Evolutionary conservation across 2,329 filamentous ascomycete species (phyloP).

Genomic region (Alternaria alternata): DNA sequence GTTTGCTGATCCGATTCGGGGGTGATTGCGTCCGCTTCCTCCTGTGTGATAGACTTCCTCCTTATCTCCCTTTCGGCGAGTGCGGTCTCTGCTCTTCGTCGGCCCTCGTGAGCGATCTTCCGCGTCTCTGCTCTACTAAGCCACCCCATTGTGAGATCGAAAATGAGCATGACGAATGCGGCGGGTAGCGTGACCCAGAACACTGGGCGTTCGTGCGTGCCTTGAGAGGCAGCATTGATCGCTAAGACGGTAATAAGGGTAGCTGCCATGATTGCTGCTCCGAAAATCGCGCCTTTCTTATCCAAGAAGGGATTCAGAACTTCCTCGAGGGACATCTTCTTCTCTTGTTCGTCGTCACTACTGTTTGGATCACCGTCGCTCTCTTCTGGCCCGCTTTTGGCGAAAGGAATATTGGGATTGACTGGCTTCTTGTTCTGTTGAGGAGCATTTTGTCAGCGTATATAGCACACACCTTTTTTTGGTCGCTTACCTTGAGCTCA

Average conservation of each 20-base stretch:
- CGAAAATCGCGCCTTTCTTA: slow-evolving; percentile 70
- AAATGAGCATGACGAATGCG: slow-evolving; percentile 72
- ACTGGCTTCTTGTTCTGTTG: slow-evolving; percentile 61
- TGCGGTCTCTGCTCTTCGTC: slow-evolving; percentile 58
- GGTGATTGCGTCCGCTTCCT: slow-evolving; percentile 15
- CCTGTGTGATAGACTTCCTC: slow-evolving; percentile 29
- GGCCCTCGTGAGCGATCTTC: slow-evolving; percentile 66
- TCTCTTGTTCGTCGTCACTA: slow-evolving; percentile 57
- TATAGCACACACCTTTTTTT: background rate
- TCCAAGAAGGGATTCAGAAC: slow-evolving; percentile 80
- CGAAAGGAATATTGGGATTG: slow-evolving; percentile 76
- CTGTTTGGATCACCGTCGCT: slow-evolving; percentile 57
- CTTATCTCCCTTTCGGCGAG: slow-evolving; percentile 47
- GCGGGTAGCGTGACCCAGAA: slow-evolving; percentile 75
- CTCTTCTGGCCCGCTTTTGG: slow-evolving; percentile 64
- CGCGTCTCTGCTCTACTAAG: slow-evolving; percentile 68
- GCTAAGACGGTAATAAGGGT: slow-evolving; percentile 72
- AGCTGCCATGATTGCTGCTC: slow-evolving; percentile 70
- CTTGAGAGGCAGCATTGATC: slow-evolving; percentile 68
- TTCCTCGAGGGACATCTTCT: slow-evolving; percentile 71
- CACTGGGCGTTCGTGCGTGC: slow-evolving; percentile 63
- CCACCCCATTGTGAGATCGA: slow-evolving; percentile 73
- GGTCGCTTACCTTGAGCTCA: slow-evolving; percentile 53
- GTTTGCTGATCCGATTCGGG: slow-evolving; percentile 3
- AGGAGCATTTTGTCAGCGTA: background rate